Base-by-base conservation (phyloP, 768 basidiomycete genomes). In the Collybiopsis luxurians region DNA sequence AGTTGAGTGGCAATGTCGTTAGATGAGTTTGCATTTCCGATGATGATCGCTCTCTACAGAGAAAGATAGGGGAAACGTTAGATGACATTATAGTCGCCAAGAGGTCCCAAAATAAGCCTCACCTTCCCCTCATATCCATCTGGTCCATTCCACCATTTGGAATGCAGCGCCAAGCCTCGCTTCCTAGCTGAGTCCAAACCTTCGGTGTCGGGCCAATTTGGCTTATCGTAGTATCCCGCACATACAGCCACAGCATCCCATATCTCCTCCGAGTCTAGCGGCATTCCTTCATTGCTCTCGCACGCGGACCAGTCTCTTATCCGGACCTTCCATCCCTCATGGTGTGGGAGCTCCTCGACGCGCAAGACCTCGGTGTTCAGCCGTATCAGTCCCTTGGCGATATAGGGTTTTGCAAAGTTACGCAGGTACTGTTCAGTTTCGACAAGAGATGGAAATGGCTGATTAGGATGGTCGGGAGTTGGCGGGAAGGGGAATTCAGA, bases 1-100 rank as follows among this genome's bases (percentile, higher is more conserved):
- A 82, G 69, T 36, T 81, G 79, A 1, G 76, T 73, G 0, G 78
- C 77, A 43, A 82, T 77, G 48, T 82, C 81, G 59, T 83, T 83
- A 36, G 73, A 71, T 2, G 81, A 82, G 48, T 81, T 79, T 15
- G 77, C 81, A 19, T 80, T 81, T 10, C 77, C 81, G 2, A 82
- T 64, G 13, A 83, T 71, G 0, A 80, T 68, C 19, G 74, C 69
- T 17, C 73, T 73, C 81, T 82, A 21, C 3, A 19, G 23, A 31
- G 15, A 17, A 4, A 38, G 19, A 12, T 11, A 50, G 13, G 31
- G 31, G 13, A 34, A 6, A 34, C 31, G 13, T 13, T 6, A 5
- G 31, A 13, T 5, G 5, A 34, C 13, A 4, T 19, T 15, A 9
- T 51, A 9, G 24, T 17, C 46, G 46, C 23, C 27, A 52, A 40